Percentiles rank a stretch among this genome's conserved stretches.
Evolutionary conservation across 805 yeast species (phyloP).

Genomic region (Metahyphopichia silvanorum): DNA sequence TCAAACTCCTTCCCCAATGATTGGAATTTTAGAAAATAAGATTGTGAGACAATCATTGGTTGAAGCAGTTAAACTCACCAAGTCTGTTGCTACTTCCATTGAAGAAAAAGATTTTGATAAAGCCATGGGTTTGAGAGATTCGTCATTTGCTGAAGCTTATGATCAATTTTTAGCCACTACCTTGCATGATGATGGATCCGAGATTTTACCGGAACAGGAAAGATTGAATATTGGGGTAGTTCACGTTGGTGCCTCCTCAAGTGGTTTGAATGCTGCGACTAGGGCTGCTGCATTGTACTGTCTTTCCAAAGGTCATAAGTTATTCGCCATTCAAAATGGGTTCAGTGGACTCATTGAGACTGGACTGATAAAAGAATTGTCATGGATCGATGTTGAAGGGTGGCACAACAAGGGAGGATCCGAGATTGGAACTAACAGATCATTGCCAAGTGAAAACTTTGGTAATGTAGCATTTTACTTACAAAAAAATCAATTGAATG

Average conservation of each 20-base stretch:
- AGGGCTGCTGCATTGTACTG: constrained; percentile 73
- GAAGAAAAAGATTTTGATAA: constrained; percentile 60
- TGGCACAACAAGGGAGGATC: constrained; percentile 80
- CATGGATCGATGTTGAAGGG: constrained; percentile 68
- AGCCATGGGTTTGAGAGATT: constrained; percentile 70
- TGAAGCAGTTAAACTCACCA: constrained; percentile 70
- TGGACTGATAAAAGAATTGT: constrained; percentile 55
- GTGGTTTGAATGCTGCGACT: constrained; percentile 76
- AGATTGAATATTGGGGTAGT: constrained; percentile 65
- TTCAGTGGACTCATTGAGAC: constrained; percentile 67
- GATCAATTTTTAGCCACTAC: constrained; percentile 58
- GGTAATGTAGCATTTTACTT: constrained; percentile 73
- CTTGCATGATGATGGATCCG: constrained; percentile 31
- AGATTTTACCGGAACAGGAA: constrained; percentile 45
- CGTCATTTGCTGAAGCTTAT: constrained; percentile 65
- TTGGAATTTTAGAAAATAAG: constrained; percentile 68
- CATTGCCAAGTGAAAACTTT: constrained; percentile 62
- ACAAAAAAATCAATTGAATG: constrained; percentile 66
- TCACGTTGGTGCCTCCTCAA: constrained; percentile 79
- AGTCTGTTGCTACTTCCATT: constrained; percentile 70
- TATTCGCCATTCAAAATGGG: constrained; percentile 72
- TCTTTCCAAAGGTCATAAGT: constrained; percentile 70
- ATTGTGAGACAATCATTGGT: constrained; percentile 65
- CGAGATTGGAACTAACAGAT: constrained; percentile 77
- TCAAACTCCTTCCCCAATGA: constrained; percentile 75